These are phyloP conservation scores for Rosa persica DNA, from an alignment of 306 rosid genomes.

Conservation along the genomic window DNA sequence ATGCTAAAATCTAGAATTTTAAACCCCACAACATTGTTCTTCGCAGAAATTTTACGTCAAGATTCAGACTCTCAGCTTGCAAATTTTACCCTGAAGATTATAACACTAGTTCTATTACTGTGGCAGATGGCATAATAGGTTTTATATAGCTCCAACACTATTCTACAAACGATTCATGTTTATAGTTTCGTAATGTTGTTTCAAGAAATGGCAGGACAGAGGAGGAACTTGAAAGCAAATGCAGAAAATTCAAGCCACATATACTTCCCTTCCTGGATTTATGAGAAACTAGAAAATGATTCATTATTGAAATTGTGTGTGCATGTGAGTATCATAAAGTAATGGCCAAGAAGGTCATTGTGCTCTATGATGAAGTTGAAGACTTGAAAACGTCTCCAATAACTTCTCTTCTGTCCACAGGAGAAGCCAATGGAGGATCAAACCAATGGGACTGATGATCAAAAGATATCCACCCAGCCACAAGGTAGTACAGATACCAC, in stretches of 20 bases:
- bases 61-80: constrained; percentile 17
- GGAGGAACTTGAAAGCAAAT: neutral
- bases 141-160: neutral
- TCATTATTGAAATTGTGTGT: neutral
- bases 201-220: neutral
- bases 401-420: constrained; percentile 16
- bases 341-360: constrained; percentile 23
- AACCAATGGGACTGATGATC: neutral
- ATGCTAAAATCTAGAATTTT: constrained; percentile 3
- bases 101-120: too few species aligned
- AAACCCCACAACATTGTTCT: constrained; percentile 10
- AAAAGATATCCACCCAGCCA: neutral
- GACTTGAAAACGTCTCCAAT: constrained; percentile 26
- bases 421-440: neutral
- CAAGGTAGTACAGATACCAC: neutral
- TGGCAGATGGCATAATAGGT: neutral
- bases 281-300: neutral
- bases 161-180: neutral
- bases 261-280: constrained; percentile 7
- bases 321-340: neutral
- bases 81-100: neutral
- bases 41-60: neutral
- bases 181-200: neutral
- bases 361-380: constrained; percentile 17
- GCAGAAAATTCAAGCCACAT: neutral